These are phyloP conservation scores for Penicillium riverlandense DNA, from an alignment of 495 filamentous ascomycete species.

Conservation along the genomic window DNA sequence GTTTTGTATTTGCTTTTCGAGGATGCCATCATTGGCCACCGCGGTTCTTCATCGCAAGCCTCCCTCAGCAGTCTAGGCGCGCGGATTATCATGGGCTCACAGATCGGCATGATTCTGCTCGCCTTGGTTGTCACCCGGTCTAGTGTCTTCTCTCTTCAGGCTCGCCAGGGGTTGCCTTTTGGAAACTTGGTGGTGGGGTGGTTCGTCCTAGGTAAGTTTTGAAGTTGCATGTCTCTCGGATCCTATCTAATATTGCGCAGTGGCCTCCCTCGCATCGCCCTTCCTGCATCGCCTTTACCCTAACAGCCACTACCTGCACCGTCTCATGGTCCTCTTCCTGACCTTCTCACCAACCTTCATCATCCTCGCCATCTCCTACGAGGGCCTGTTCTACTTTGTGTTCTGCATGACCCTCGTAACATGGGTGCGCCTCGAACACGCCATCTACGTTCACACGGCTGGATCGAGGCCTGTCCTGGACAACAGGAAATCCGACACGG, in stretches of 20 bases:
- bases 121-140: constrained; percentile 81
- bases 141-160: constrained; percentile 73
- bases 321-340: constrained; percentile 83
- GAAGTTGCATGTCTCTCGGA: not conserved
- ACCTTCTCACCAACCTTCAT: constrained; percentile 92
- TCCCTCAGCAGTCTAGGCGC: constrained; percentile 34
- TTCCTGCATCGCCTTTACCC: constrained; percentile 74
- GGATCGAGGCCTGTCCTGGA: constrained; percentile 1
- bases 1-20: constrained; percentile 78
- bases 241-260: constrained; percentile 28
- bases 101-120: constrained; percentile 77
- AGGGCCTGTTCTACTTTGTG: constrained; percentile 90
- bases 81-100: constrained; percentile 49
- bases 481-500: constrained; percentile 20
- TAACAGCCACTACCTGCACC: constrained; percentile 84
- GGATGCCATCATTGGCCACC: constrained; percentile 49
- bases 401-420: constrained; percentile 78
- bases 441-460: constrained; percentile 53
- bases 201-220: constrained; percentile 64
- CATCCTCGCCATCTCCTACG: constrained; percentile 95
- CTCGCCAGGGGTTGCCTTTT: constrained; percentile 76
- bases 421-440: constrained; percentile 89
- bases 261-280: constrained; percentile 71
- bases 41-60: constrained; percentile 7
- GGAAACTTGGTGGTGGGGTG: constrained; percentile 89